Base-by-base conservation (phyloP, 768 basidiomycete species). In the Naganishia friedmannii region DNA sequence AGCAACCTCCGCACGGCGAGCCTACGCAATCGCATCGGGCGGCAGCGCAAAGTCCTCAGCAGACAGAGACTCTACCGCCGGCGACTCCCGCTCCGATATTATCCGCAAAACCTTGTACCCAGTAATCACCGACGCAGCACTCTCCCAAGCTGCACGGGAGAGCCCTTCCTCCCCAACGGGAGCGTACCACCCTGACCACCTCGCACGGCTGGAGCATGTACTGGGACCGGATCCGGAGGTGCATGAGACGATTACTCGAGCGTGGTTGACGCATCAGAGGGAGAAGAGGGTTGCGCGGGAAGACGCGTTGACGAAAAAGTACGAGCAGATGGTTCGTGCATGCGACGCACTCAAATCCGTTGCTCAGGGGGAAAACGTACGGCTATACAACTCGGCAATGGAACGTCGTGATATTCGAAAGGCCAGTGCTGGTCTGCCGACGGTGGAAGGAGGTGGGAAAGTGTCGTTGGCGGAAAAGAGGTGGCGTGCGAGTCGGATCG, bases 221-320 rank as follows among this genome's bases (percentile, higher is more conserved):
- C 46, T 56, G 15, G 46, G 46, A 39, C 39, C 39, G 2, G 39
- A 45, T 4, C 23, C 21, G 28, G 92, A 94, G 78, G 92, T 90
- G 0, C 93, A 94, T 82, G 86, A 91, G 71, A 94, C 91, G 3
- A 92, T 94, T 66, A 88, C 90, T 72, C 87, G 92, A 45, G 92
- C 93, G 6, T 94, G 91, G 90, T 83, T 88, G 60, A 85, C 94
- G 17, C 88, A 92, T 82, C 84, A 86, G 73, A 86, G 92, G 42
- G 89, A 90, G 76, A 70, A 88, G 51, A 86, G 92, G 63, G 87
- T 89, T 76, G 84, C 85, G 72, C 85, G 90, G 54, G 86, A 88
- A 29, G 87, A 85, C 45, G 91, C 92, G 77, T 78, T 90, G 73
- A 83, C 83, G 70, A 85, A 88, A 81, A 93, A 94, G 80, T 91